Conservation (phyloP, 371 early-diverging fungal species). For the Syncephalis fuscata region DNA sequence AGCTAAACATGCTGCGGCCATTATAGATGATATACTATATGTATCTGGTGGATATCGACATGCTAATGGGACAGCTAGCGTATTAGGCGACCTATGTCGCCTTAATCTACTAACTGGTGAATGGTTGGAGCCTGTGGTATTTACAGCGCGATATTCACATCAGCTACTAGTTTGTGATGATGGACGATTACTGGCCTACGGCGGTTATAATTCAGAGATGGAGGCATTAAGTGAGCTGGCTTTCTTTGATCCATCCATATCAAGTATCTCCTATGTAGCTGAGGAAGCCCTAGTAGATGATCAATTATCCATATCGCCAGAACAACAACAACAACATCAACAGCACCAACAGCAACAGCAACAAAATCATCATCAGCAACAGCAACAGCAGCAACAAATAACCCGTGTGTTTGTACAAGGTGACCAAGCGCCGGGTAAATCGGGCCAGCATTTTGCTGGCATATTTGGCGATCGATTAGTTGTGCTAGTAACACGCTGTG, state of each 20-base stretch:
- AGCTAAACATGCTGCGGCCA: conserved; percentile 46
- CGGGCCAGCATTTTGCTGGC: conserved; percentile 48
- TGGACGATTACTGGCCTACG: conserved; percentile 35
- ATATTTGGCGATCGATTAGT: conserved; percentile 41
- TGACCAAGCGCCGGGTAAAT: conserved; percentile 29
- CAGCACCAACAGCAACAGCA: no score
- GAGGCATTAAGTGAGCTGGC: conserved; percentile 36
- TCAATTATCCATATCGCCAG: no score
- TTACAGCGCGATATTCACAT: conserved; percentile 38
- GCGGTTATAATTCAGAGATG: conserved; percentile 45
- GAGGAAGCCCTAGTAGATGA: no score
- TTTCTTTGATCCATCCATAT: conserved; percentile 28
- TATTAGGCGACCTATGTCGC: conserved; percentile 32
- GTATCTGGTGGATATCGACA: conserved; percentile 32
- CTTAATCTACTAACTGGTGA: conserved; percentile 40
- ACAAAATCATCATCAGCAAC: no score
- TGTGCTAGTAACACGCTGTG: conserved; percentile 32
- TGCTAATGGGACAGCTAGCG: conserved; percentile 8
- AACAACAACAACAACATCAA: conserved; percentile 10
- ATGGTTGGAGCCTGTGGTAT: conserved; percentile 40
- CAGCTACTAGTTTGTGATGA: conserved; percentile 32
- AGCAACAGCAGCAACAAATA: no score
- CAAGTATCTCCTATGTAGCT: conserved; percentile 26
- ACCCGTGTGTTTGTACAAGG: conserved; percentile 5
- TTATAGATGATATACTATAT: conserved; percentile 39